Base-by-base conservation (phyloP, 768 basidiomycete genomes). In the Russula griseocarnosa region DNA sequence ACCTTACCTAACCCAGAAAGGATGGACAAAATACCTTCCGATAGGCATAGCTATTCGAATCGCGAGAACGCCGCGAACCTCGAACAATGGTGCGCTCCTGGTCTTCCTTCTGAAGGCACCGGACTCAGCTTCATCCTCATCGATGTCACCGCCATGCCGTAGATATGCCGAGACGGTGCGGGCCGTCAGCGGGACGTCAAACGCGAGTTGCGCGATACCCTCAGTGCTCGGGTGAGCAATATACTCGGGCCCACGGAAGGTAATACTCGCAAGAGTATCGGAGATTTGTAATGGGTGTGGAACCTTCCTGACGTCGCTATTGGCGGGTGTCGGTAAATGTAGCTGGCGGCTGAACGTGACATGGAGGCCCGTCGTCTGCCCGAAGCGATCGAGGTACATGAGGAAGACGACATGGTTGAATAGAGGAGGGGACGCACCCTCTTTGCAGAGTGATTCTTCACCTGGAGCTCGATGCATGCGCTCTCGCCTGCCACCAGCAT, bases 371-470 rank as follows among this genome's bases (percentile, higher is more conserved):
- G 86, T 79, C 65, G 90, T 92, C 91, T 92, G 67, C 44, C 55
- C 26, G 14, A 26, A 22, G 42, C n/a, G 42, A 26, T 47, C 40
- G 42, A 49, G n/a, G 44, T 58, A 10, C 38, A 42, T 56, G 16
- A 49, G 44, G 59, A 14, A 51, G 14, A 49, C 9, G 13, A 34
- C 28, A 30, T 9, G n/a, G 30, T 3, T 38, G 16, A 18, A 14
- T 1, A 9, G 3, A 10, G 13, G 6, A 26, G 32, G 40, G 14
- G 47, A 69, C 73, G 63, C 53, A 89, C 91, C 86, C 87, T 92
- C 76, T 88, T 90, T 56, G 77, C 75, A 1, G 90, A 88, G 71
- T 91, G 87, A 69, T 94, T 94, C 78, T 86, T 91, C 54, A 93
- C 86, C 66, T 87, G 84, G 58, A 94, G 74, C 69, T 91, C 87